Conservation (phyloP, 176 grass and related monocot genomes). For the Zea luxurians region DNA sequence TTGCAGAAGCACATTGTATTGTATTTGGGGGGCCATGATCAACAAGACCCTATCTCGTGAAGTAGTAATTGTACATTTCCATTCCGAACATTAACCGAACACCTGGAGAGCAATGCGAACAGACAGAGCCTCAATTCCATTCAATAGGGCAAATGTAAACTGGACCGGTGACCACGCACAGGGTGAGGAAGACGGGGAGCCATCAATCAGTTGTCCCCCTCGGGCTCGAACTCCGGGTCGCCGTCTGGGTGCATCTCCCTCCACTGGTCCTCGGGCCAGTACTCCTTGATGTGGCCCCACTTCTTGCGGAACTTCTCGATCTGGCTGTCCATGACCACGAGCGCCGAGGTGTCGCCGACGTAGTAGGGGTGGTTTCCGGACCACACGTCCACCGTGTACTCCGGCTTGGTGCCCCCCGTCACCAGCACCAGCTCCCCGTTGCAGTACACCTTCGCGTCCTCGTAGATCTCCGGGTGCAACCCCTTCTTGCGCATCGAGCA, state of each 20-base stretch:
- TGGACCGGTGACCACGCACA: neutral
- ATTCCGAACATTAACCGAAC: constrained; percentile 11
- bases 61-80: neutral
- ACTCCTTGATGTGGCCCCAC: constrained; percentile 66
- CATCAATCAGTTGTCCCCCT: constrained; percentile 37
- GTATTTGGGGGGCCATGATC: too few species aligned
- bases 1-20: neutral
- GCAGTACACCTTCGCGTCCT: constrained; percentile 95
- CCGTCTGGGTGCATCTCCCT: constrained; percentile 61
- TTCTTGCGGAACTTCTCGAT: constrained; percentile 93
- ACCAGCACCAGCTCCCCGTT: constrained; percentile 92
- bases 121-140: neutral
- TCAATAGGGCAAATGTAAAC: constrained; percentile 3
- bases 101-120: constrained; percentile 31
- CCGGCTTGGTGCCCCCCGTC: constrained; percentile 78
- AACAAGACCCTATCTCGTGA: too few species aligned
- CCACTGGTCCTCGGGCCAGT: constrained; percentile 66
- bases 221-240: constrained; percentile 57
- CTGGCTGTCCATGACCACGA: constrained; percentile 73
- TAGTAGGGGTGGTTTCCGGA: constrained; percentile 98
- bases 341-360: constrained; percentile 74
- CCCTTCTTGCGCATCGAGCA: constrained; percentile 91
- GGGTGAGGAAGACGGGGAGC: neutral
- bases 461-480: constrained; percentile 80
- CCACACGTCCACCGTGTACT: constrained; percentile 92